Base-by-base conservation (phyloP, 345 rosid species). In the Citrus mangshanensis region DNA sequence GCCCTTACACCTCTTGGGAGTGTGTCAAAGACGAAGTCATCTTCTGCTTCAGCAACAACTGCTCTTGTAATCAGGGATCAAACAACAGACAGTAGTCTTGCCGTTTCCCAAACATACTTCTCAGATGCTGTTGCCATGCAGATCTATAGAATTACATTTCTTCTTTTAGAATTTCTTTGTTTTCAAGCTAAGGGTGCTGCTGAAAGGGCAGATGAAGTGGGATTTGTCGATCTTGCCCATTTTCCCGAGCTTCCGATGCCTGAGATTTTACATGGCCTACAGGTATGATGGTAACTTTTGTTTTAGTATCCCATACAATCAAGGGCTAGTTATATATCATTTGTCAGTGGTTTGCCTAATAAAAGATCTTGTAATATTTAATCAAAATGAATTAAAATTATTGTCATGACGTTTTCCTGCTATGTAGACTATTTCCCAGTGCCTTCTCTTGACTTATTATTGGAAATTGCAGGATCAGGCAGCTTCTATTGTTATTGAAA, bases 221-320 rank as follows among this genome's bases (percentile, higher is more conserved):
- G 93, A 61, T 92, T 88, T 85, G 86, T 94, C 8, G 97, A 93
- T 89, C 91, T 94, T 83, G 89, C 95, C 79, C 89, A 87, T 83
- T 88, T 94, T 84, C 97, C 98, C 1, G 99, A 94, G 91, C 95
- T 96, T 71, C 98, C 99, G 40, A 91, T 94, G 95, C 98, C 94
- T 7, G 95, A 94, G 82, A 94, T 96, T 72, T 87, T 94, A 69
- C 99, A 93, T 67, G 97, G 95, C 46, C 75, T 94, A 77, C 97
- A 95, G 98, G 98, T 95, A 83, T 28, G 69, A n/a, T 58, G 40
- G 18, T 58, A 4, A n/a, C 70, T 14, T 59, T 77, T 56, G 28
- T 19, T 59, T 68, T 38, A 49, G 34, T 59, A 74, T 73, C 8
- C 34, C 22, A 24, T 73, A 32, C 54, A 37, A n/a, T 73, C 34